Base-by-base conservation (phyloP, 208 protist genomes). In the Trypanosoma congolense region DNA sequence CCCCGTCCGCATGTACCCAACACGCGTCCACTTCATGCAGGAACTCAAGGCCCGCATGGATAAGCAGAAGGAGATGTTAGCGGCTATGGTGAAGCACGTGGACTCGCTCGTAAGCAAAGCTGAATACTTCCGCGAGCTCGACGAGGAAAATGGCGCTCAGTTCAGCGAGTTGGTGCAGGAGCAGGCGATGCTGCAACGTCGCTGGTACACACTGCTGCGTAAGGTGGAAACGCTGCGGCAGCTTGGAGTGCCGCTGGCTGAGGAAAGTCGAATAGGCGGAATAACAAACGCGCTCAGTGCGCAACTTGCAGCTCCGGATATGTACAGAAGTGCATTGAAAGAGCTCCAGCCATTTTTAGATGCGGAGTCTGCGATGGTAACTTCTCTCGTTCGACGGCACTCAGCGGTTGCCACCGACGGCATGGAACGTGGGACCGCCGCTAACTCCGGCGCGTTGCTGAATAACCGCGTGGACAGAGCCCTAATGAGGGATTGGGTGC, bases 21-120 rank as follows among this genome's bases (percentile, higher is more conserved):
- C 62, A 12, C 71, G 69, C 0, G 44, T 92, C 10, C 79, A 88
- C 66, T 92, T 92, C 53, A 52, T 67, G 24, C 80, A 86, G 68
- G 84, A 87, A 61, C 65, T 92, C 40, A 47, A 75, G 52, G 8
- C 52, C 42, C 84, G 84, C 10, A 64, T 50, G 22, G 68, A 75
- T 40, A 76, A 75, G 68, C 84, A 92, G 67, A 50, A 73, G 61
- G 70, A 72, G 2, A 67, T 56, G 2, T 58, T 86, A 1, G 42
- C 49, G 35, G 45, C 61, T 8, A 65, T 81, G 45, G 61, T 53
- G 42, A 43, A 40, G 16, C 80, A 74, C 38, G 62, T 72, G 59
- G 59, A 73, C 9, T 59, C 63, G 31, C 48, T 81, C 9, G 25
- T 77, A 29, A 45, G 47, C 16, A 69, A 78, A 38, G 47, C 82